phyloP scores from a whole-genome alignment of 2,329 filamentous ascomycete species.

The Diaporthe capsici region DNA sequence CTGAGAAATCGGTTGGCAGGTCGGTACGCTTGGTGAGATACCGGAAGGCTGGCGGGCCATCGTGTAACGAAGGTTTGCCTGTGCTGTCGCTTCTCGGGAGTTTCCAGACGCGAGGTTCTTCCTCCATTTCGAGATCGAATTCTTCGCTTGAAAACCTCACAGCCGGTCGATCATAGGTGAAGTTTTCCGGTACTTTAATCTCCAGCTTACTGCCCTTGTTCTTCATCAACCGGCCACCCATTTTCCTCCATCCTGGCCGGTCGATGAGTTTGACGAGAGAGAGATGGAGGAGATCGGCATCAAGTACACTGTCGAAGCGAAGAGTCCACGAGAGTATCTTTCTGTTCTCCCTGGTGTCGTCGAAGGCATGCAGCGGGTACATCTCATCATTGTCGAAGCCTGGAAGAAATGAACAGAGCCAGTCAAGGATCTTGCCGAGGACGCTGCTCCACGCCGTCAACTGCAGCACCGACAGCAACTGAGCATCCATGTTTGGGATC shows the following conservation, averaged over 20 bases:
- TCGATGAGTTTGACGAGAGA: conserved; percentile 26
- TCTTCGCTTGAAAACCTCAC: conserved; percentile 10
- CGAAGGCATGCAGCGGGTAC: conserved; percentile 16
- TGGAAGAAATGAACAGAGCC: conserved; percentile 17
- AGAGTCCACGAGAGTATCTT: conserved; percentile 22
- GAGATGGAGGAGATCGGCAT: conserved; percentile 9
- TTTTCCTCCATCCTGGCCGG: conserved; percentile 17
- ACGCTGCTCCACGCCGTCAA: conserved; percentile 24
- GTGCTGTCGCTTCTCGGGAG: conserved; percentile 10
- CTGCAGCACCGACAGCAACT: conserved; percentile 15
- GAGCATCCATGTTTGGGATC: conserved; percentile 6
- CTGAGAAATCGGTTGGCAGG: conserved; percentile 8
- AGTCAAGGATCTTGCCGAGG: conserved; percentile 21
- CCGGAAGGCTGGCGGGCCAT: conserved; percentile 6
- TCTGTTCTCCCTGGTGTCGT: conserved; percentile 8
- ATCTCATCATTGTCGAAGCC: conserved; percentile 19
- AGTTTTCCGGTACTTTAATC: conserved; percentile 6
- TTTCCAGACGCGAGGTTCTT: conserved; percentile 24
- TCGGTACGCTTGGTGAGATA: conserved; percentile 5
- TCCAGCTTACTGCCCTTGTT: background rate
- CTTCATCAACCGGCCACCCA: conserved; percentile 1
- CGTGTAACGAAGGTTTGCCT: conserved; percentile 9
- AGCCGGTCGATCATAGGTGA: background rate
- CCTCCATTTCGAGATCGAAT: conserved; percentile 12
- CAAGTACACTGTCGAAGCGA: conserved; percentile 15